Conservation (phyloP, 1,139 yeast genomes). For the Yamadazyma dendronema region DNA sequence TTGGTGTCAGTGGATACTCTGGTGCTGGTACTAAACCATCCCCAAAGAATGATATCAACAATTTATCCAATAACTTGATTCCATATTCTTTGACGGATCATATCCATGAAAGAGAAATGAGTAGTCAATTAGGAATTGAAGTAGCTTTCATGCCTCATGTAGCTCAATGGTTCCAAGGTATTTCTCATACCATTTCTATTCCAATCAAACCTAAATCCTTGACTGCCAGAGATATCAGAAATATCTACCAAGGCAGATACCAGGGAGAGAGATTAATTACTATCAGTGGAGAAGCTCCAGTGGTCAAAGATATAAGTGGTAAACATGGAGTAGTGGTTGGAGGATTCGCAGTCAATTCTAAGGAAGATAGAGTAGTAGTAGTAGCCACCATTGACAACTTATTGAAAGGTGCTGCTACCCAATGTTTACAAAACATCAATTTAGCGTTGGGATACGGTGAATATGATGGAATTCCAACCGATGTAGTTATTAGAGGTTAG, state of each 20-base stretch:
- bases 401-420: slow-evolving; percentile 98
- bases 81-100: slow-evolving; percentile 97
- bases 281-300: slow-evolving; percentile 86
- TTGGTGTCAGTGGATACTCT: slow-evolving; percentile 97
- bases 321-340: slow-evolving; percentile 95
- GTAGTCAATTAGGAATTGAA: slow-evolving; percentile 69
- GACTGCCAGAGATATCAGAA: slow-evolving; percentile 78
- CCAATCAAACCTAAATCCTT: slow-evolving; percentile 73
- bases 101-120: slow-evolving; percentile 91
- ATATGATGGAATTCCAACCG: slow-evolving; percentile 87
- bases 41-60: slow-evolving; percentile 82
- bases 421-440: slow-evolving; percentile 93
- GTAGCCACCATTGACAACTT: slow-evolving; percentile 95
- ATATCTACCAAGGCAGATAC: slow-evolving; percentile 84
- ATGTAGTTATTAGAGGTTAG: slow-evolving; percentile 48
- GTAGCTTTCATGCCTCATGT: slow-evolving; percentile 96
- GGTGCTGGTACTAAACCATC: slow-evolving; percentile 99
- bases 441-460: slow-evolving; percentile 87
- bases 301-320: slow-evolving; percentile 87
- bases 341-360: slow-evolving; percentile 89
- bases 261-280: slow-evolving; percentile 84
- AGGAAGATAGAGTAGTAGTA: slow-evolving; percentile 86
- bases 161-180: slow-evolving; percentile 99
- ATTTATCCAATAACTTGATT: slow-evolving; percentile 76
- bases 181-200: slow-evolving; percentile 84